Evolutionary conservation across 768 basidiomycete species (phyloP), one percentile per base, ranked within the genome.

Genomic region (Hebeloma cylindrosporum): DNA sequence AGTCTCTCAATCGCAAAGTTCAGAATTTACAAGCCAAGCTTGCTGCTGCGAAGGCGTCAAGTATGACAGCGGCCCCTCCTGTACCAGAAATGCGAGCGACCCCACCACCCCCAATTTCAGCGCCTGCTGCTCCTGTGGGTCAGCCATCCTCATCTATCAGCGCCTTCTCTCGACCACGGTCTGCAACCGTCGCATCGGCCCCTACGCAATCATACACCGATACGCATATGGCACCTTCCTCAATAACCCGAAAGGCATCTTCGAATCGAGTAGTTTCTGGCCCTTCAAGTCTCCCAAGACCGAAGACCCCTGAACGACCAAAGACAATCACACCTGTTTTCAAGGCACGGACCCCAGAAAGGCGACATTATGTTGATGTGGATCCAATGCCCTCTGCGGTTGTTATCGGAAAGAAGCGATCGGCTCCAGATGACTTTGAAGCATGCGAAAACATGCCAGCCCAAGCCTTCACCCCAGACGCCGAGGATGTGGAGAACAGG

Each of bases 401-500:
- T 2, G 64, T 75, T 11, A 74, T 78, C 26, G 82, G 85, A 22
- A 83, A 80, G 68, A 90, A 89, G 59, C 77, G 88, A 8, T 77
- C 79, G 17, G 83, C 80, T 20, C 88, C 88, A 2, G 88, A 89
- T 43, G 87, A 90, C 53, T 85, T 85, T 50, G 85, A 88, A 38
- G 72, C 51, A 58, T 75, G 62, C 40, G 72, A 74, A 40, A 65
- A 59, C 40, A 64, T 84, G 20, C 83, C 85, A 18, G 74, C 78
- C 0, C 85, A 89, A 57, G 83, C 71, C 3, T 86, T 78, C 67
- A 82, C 74, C 27, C 67, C 69, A 0, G 82, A 83, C 7, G 70
- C 69, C 37, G 65, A 69, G 44, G 68, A 66, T n/a, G 59, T 53
- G 13, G 69, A 69, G 46, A 62, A 57, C 43, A 54, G 67, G 43